Evolutionary conservation across 257 asterid species (phyloP).

Genomic region (Forsythia suspensa): DNA sequence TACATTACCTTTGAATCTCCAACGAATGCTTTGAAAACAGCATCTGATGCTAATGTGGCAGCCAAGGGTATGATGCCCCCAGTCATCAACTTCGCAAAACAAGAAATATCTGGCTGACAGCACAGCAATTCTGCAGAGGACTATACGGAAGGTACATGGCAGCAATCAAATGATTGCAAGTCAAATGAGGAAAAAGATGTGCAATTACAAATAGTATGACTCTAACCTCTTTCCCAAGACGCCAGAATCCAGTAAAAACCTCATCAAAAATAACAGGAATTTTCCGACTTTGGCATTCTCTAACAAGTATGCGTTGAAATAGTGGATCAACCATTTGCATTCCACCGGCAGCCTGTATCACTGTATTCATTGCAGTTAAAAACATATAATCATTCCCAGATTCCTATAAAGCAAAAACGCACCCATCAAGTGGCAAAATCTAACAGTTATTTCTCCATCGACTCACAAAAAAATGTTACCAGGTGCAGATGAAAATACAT

Average conservation of each 20-base stretch:
- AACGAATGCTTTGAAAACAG: slow-evolving; percentile 73
- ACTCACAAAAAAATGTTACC: background rate
- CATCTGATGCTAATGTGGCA: slow-evolving; percentile 79
- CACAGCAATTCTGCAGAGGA: slow-evolving; percentile 84
- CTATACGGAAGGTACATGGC: slow-evolving; percentile 40
- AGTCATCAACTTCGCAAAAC: slow-evolving; percentile 94
- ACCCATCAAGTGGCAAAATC: slow-evolving; percentile 1
- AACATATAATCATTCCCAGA: slow-evolving; percentile 3
- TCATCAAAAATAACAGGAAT: slow-evolving; percentile 95
- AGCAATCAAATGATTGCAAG: slow-evolving; percentile 15
- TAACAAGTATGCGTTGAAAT: slow-evolving; percentile 83
- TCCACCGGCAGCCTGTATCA: slow-evolving; percentile 95
- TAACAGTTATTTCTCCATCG: background rate
- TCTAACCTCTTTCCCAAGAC: slow-evolving; percentile 90
- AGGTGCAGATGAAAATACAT: background rate
- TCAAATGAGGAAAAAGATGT: slow-evolving; percentile 3
- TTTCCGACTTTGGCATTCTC: slow-evolving; percentile 69
- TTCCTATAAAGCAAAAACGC: slow-evolving; percentile 5
- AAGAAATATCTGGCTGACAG: slow-evolving; percentile 92
- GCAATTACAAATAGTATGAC: background rate
- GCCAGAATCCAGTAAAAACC: slow-evolving; percentile 99
- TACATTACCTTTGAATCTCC: slow-evolving; percentile 86
- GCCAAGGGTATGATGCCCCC: slow-evolving; percentile 97
- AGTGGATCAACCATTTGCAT: slow-evolving; percentile 96
- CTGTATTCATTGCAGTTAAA: slow-evolving; percentile 43